A percentile compares a stretch with the other conserved stretches of the same genome.
These are phyloP conservation scores for Yamadazyma spencermartinsiae DNA, from an alignment of 1,139 yeast species.

Conservation along the genomic window DNA sequence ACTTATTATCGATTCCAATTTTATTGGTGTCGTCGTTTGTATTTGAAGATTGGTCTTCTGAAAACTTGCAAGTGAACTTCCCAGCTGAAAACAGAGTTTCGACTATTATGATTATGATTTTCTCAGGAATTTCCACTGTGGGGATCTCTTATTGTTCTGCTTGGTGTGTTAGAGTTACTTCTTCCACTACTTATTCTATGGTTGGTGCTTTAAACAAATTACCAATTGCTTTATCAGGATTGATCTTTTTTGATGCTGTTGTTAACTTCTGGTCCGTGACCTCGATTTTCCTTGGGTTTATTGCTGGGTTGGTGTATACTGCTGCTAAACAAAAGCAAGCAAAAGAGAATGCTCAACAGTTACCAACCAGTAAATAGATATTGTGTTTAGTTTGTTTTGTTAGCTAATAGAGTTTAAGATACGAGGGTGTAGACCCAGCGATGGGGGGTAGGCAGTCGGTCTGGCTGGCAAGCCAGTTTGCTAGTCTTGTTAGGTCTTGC, in stretches of 20 bases:
- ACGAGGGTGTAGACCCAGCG: too few species aligned
- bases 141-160: constrained; percentile 98
- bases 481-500: too few species aligned
- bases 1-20: constrained; percentile 87
- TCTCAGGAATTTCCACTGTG: constrained; percentile 91
- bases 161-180: constrained; percentile 99
- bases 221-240: constrained; percentile 94
- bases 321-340: constrained; percentile 82
- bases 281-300: constrained; percentile 88
- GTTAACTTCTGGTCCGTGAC: constrained; percentile 89
- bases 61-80: constrained; percentile 73
- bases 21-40: constrained; percentile 70
- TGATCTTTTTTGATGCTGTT: constrained; percentile 91
- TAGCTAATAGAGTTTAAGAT: too few species aligned
- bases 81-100: constrained; percentile 68
- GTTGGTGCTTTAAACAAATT: constrained; percentile 98
- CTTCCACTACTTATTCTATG: constrained; percentile 98
- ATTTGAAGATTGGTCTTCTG: constrained; percentile 91
- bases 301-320: constrained; percentile 93
- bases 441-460: too few species aligned
- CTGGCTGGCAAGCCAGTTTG: too few species aligned
- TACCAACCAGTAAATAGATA: constrained; percentile 26
- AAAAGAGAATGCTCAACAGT: constrained; percentile 44
- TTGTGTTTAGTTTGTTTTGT: too few species aligned
- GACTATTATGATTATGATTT: constrained; percentile 76